Conservation (phyloP, 2,329 filamentous ascomycete species). For the Nectriaceae sp. region DNA sequence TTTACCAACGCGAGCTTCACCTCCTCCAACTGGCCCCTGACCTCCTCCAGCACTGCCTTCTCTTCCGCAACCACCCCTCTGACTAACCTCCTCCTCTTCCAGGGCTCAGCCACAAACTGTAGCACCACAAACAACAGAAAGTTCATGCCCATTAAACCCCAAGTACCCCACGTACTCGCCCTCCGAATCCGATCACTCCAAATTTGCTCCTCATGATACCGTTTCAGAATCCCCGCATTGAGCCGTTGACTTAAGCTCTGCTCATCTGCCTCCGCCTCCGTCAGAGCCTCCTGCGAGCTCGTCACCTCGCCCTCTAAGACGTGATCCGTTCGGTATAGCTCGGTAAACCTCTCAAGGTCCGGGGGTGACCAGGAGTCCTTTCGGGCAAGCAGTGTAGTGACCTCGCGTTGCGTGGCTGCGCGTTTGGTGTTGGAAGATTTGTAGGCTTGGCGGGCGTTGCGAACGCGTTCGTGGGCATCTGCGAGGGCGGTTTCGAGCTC, state of each 20-base stretch:
- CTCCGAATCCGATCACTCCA: constrained; percentile 97
- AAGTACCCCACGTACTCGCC: constrained; percentile 98
- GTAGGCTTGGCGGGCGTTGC: constrained; percentile 72
- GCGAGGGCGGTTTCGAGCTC: constrained; percentile 61
- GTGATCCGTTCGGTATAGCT: constrained; percentile 89
- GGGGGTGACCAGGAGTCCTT: constrained; percentile 88
- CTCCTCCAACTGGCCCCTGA: constrained; percentile 43
- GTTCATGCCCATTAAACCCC: constrained; percentile 97
- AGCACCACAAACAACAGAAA: constrained; percentile 84
- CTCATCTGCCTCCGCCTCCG: constrained; percentile 75
- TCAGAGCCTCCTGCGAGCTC: constrained; percentile 70
- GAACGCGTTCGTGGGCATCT: constrained; percentile 65
- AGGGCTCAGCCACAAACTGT: constrained; percentile 90
- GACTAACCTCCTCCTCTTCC: constrained; percentile 80
- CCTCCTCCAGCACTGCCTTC: constrained; percentile 56
- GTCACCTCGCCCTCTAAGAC: constrained; percentile 84
- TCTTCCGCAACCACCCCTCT: constrained; percentile 80
- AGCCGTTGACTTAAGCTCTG: constrained; percentile 76
- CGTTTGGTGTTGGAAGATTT: constrained; percentile 82
- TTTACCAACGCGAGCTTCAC: constrained; percentile 33
- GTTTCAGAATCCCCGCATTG: constrained; percentile 79
- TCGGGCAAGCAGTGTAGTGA: constrained; percentile 88
- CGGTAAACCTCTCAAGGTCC: constrained; percentile 93
- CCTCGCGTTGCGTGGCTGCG: constrained; percentile 89
- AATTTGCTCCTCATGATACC: constrained; percentile 98